A percentile compares a stretch with the other conserved stretches of the same genome.
Evolutionary conservation across 2,329 filamentous ascomycete genomes (phyloP).

Genomic region (Diaporthe helianthi): DNA sequence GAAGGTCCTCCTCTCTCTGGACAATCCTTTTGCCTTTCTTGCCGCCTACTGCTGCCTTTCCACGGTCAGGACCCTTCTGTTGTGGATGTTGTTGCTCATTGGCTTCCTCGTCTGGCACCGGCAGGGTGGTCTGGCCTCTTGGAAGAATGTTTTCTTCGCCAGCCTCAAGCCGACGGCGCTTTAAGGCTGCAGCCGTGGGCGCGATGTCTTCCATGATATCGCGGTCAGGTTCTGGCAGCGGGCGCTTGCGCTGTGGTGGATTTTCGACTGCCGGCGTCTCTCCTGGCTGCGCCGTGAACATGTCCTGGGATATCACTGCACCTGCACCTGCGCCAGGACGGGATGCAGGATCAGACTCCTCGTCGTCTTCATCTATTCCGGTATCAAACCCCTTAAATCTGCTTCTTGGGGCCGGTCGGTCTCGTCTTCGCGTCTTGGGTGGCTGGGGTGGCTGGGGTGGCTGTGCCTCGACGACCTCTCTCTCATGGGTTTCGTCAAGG

Average conservation of each 20-base stretch:
- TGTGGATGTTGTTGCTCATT: slow-evolving; percentile 34
- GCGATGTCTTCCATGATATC: slow-evolving; percentile 76
- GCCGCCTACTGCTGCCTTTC: slow-evolving; percentile 56
- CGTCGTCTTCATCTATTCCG: slow-evolving; percentile 47
- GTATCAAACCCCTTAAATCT: slow-evolving; percentile 78
- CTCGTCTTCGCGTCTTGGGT: slow-evolving; percentile 41
- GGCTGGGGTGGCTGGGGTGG: slow-evolving; percentile 36
- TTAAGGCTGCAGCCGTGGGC: slow-evolving; percentile 78
- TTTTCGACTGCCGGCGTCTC: slow-evolving; percentile 33
- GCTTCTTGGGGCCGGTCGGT: slow-evolving; percentile 53
- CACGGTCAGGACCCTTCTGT: slow-evolving; percentile 39
- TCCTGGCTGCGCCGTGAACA: slow-evolving; percentile 64
- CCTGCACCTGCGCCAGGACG: slow-evolving; percentile 23
- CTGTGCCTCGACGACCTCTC: slow-evolving; percentile 17
- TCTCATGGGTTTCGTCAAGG: slow-evolving; percentile 37
- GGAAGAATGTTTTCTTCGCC: slow-evolving; percentile 55
- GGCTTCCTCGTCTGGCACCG: slow-evolving; percentile 35
- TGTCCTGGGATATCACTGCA: slow-evolving; percentile 47
- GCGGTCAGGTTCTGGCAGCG: slow-evolving; percentile 49
- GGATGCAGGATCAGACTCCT: slow-evolving; percentile 35
- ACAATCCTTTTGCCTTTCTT: slow-evolving; percentile 38
- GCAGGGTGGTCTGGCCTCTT: slow-evolving; percentile 39
- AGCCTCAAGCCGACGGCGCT: slow-evolving; percentile 74
- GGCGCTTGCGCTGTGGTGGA: slow-evolving; percentile 53
- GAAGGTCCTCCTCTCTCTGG: slow-evolving; percentile 57